A percentile compares a stretch with the other conserved stretches of the same genome.
phyloP scores from a whole-genome alignment of 2,329 filamentous ascomycete genomes.

The Colletotrichum eremochloae region DNA sequence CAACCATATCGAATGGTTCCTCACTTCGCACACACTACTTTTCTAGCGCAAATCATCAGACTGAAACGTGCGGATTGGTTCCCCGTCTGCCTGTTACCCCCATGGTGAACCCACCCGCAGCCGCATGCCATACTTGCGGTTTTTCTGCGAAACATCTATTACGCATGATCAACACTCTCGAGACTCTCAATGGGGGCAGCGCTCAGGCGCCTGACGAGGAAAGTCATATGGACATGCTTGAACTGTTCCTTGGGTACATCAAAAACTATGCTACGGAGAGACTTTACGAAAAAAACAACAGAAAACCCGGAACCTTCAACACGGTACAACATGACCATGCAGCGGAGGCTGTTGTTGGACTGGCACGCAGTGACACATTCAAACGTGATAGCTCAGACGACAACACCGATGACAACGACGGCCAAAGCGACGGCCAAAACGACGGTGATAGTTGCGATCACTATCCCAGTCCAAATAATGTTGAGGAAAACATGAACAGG shows the following conservation, averaged over 20 bases:
- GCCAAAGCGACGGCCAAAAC: not conserved
- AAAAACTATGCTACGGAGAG: conserved; percentile 17
- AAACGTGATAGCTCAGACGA: not conserved
- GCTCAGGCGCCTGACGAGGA: not conserved
- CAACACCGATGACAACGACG: not conserved
- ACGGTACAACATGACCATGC: not conserved
- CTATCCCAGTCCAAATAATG: not conserved
- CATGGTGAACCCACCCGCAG: not conserved
- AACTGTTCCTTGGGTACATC: conserved; percentile 14
- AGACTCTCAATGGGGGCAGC: conserved; percentile 1
- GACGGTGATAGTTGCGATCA: not conserved
- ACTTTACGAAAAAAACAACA: conserved; percentile 2
- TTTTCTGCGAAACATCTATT: conserved; percentile 1
- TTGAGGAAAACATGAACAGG: not conserved
- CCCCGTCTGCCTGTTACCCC: not conserved
- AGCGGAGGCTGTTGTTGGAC: not conserved
- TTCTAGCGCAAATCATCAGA: not conserved
- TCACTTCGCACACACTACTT: not conserved
- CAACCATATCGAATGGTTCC: not conserved
- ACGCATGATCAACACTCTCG: not conserved
- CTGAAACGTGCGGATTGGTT: conserved; percentile 6
- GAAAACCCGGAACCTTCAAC: not conserved
- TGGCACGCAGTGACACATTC: not conserved
- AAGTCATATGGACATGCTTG: conserved; percentile 9
- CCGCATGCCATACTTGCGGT: conserved; percentile 4